Evolutionary conservation across 805 yeast genomes (phyloP).

Genomic region (Candida pseudofarinosa): DNA sequence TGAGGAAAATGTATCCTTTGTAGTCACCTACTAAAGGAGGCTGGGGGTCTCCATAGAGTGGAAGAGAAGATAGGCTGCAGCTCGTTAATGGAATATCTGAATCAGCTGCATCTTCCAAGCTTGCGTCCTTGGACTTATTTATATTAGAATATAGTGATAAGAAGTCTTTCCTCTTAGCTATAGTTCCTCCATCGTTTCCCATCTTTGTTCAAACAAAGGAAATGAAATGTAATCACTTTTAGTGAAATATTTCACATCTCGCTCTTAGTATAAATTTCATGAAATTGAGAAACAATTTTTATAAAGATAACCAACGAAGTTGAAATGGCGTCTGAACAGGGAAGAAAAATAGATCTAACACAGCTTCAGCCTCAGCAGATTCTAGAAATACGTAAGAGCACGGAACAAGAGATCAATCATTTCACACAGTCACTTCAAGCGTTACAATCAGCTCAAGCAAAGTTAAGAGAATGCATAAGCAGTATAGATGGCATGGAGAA

Average conservation of each 20-base stretch:
- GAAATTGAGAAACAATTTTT: not conserved
- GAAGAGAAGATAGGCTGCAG: slow-evolving; percentile 46
- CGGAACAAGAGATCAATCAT: slow-evolving; percentile 84
- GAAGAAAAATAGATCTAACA: slow-evolving; percentile 51
- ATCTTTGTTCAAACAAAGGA: slow-evolving; percentile 10
- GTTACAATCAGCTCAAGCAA: slow-evolving; percentile 72
- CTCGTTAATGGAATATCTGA: slow-evolving; percentile 29
- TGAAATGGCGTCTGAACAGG: slow-evolving; percentile 10
- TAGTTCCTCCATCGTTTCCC: slow-evolving; percentile 70
- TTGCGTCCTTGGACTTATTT: not conserved
- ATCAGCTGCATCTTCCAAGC: not conserved
- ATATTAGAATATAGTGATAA: slow-evolving; percentile 18
- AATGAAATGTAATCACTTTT: too few species aligned
- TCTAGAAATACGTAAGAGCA: slow-evolving; percentile 72
- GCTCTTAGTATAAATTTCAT: not conserved
- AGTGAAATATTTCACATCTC: not conserved
- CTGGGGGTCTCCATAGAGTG: slow-evolving; percentile 27
- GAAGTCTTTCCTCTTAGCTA: slow-evolving; percentile 55
- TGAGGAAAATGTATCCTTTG: slow-evolving; percentile 61
- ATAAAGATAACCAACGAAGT: not conserved
- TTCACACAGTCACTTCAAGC: slow-evolving; percentile 81
- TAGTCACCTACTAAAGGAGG: slow-evolving; percentile 64
- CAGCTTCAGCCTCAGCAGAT: slow-evolving; percentile 81
- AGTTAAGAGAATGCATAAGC: slow-evolving; percentile 74
- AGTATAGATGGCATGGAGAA: slow-evolving; percentile 58